A percentile compares a stretch with the other conserved stretches of the same genome.
Evolutionary conservation across 768 basidiomycete genomes (phyloP).

Genomic region (Psilocybe azurescens): DNA sequence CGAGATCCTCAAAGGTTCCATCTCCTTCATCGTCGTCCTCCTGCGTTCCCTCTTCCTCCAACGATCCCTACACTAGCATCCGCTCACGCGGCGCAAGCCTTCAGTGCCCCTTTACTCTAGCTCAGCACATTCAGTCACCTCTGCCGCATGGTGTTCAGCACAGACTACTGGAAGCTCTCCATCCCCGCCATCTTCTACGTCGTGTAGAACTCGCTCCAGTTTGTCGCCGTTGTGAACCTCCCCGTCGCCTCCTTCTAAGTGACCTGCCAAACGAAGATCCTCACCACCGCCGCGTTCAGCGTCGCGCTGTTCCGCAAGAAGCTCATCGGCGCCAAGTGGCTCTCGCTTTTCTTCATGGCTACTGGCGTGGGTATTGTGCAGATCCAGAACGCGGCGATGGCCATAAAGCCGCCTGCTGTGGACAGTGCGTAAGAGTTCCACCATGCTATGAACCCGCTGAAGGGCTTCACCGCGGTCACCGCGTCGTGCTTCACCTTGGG

Average conservation of each 20-base stretch:
- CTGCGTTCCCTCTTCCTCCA: slow-evolving; percentile 46
- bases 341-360: slow-evolving; percentile 85
- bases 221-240: slow-evolving; percentile 93
- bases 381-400: slow-evolving; percentile 69
- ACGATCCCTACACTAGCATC: slow-evolving; percentile 37
- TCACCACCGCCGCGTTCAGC: slow-evolving; percentile 94
- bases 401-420: slow-evolving; percentile 43
- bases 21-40: slow-evolving; percentile 90
- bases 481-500: slow-evolving; percentile 96
- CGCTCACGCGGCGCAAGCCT: slow-evolving; percentile 44
- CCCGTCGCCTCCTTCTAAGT: slow-evolving; percentile 98
- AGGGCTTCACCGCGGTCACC: slow-evolving; percentile 89
- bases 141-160: slow-evolving; percentile 78
- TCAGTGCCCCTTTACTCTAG: slow-evolving; percentile 47
- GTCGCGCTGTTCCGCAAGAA: slow-evolving; percentile 81
- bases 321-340: slow-evolving; percentile 81
- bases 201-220: slow-evolving; percentile 96
- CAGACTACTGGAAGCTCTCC: slow-evolving; percentile 97
- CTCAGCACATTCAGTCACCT: slow-evolving; percentile 58
- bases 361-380: slow-evolving; percentile 95
- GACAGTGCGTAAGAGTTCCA: slow-evolving; percentile 75
- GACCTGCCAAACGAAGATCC: slow-evolving; percentile 98
- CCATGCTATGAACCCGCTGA: slow-evolving; percentile 84
- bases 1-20: slow-evolving; percentile 91
- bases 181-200: slow-evolving; percentile 96